Evolutionary conservation across 2,329 filamentous ascomycete genomes (phyloP), one percentile per base, ranked within the genome.

Genomic region (Ascochyta clinopodiicola): DNA sequence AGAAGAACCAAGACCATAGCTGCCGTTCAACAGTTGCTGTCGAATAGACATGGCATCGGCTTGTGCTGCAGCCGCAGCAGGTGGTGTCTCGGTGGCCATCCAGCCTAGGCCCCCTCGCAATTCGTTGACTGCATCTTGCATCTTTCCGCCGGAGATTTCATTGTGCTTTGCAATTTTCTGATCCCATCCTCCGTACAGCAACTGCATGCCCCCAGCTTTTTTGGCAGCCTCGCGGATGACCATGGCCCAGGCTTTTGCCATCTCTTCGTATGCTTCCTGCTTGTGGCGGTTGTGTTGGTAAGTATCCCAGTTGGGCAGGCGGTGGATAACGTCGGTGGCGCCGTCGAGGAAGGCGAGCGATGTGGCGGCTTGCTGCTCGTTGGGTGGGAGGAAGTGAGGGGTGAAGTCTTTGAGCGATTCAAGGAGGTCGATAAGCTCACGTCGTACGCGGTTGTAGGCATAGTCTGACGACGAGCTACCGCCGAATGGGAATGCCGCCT

Each of bases 401-500:
- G 93, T 98, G 73, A 96, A 99, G 72, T 99, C 95, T 73, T 89
- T 88, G 39, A 99, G 83, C 38, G 95, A 92, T 56, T 97, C 92
- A 56, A 97, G 86, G 22, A 99, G 84, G 54, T 91, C 88, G 24
- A 87, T 80, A 17, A 98, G 82, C 34, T 89, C 86, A 62, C 93
- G 89, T 66, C 89, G 91, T 50, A 98, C 91, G 66, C 95, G 87
- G 73, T 97, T 96, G 75, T 97, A 99, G 45, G 92, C 89, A 78
- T 98, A 98, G 75, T 98, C 94, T 37, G 92, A 92, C 55, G 87
- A 91, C 12, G 89, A 85, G 64, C 92, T 88, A 70, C 92, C 91
- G 67, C 96, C 88, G 59, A 88, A 91, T 0, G 95, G 95, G 66
- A 96, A 92, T 1, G 94, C 88, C 21, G 86, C 85, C 70, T 88